Conservation (phyloP, 495 filamentous ascomycete species). For the Cetradonia linearis region DNA sequence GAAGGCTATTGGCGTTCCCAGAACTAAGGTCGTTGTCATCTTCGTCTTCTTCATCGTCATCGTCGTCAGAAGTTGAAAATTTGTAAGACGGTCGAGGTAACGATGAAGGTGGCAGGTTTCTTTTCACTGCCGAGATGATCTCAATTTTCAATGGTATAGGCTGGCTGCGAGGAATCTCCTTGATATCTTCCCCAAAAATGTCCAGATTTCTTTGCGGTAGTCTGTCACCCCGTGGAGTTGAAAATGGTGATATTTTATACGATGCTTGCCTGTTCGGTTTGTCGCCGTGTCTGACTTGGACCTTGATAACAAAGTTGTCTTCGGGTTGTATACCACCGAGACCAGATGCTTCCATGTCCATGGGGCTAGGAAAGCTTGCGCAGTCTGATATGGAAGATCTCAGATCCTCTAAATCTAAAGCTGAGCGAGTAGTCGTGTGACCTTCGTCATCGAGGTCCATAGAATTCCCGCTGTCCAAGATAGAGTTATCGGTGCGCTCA, state of each 20-base stretch:
- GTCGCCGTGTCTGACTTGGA: constrained; percentile 38
- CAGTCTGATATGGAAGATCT: constrained; percentile 17
- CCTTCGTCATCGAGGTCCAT: constrained; percentile 1
- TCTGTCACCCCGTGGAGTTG: not conserved
- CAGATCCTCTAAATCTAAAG: constrained; percentile 20
- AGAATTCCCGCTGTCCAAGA: not conserved
- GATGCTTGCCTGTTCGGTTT: constrained; percentile 12
- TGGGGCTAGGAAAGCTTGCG: constrained; percentile 1
- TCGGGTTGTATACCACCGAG: constrained; percentile 53
- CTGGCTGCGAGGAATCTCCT: constrained; percentile 16
- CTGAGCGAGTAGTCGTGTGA: not conserved
- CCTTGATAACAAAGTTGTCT: constrained; percentile 55
- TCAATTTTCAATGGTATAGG: constrained; percentile 4
- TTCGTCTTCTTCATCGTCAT: constrained; percentile 11
- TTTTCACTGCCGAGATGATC: constrained; percentile 19
- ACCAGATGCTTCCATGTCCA: constrained; percentile 48
- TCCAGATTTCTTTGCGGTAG: constrained; percentile 9
- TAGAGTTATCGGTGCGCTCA: not conserved
- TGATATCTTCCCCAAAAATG: not conserved
- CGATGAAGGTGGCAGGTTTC: constrained; percentile 21
- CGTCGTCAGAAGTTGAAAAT: constrained; percentile 14
- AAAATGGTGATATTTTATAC: not conserved
- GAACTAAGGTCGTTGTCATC: not conserved
- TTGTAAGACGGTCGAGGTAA: constrained; percentile 23
- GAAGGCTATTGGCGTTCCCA: not conserved